Conservation (phyloP, 768 basidiomycete genomes). For the Serendipita vermifera region DNA sequence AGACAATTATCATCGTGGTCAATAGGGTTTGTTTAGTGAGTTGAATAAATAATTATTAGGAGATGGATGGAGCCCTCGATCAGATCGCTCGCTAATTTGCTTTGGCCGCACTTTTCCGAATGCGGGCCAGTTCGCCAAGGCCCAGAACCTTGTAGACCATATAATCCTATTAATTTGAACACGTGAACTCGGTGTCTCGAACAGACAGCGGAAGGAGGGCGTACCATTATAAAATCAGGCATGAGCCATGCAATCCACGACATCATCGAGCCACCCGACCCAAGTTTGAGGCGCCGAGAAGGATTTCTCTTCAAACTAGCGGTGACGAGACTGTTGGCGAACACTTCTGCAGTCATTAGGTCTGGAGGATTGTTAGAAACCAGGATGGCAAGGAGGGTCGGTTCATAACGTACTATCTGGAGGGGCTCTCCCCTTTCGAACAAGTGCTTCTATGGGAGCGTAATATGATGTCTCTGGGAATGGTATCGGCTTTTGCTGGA, state of each 20-base stretch:
- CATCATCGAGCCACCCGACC: not conserved
- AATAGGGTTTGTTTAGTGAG: too few relatives aligned
- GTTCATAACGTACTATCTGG: constrained; percentile 1
- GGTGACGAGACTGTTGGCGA: not conserved
- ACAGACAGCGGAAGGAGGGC: not conserved
- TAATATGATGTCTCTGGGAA: not conserved
- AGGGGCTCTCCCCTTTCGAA: not conserved
- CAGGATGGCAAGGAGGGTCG: too few relatives aligned
- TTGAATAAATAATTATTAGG: too few relatives aligned
- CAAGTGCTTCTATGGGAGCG: not conserved
- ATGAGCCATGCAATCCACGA: not conserved
- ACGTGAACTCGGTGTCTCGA: too few relatives aligned
- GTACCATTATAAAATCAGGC: not conserved
- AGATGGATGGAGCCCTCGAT: too few relatives aligned
- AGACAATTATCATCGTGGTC: too few relatives aligned
- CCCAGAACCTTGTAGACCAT: too few relatives aligned
- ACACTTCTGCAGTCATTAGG: not conserved
- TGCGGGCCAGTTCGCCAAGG: too few relatives aligned
- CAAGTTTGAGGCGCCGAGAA: not conserved
- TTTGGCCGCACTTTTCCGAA: too few relatives aligned
- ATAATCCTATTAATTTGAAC: too few relatives aligned
- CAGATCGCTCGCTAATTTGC: too few relatives aligned
- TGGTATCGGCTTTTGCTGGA: not conserved
- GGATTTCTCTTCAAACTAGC: not conserved
- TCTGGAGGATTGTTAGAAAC: too few relatives aligned